Evolutionary conservation across 1,284 basidiomycete species (phyloP).

Genomic region (Leccinum glutinopallens): DNA sequence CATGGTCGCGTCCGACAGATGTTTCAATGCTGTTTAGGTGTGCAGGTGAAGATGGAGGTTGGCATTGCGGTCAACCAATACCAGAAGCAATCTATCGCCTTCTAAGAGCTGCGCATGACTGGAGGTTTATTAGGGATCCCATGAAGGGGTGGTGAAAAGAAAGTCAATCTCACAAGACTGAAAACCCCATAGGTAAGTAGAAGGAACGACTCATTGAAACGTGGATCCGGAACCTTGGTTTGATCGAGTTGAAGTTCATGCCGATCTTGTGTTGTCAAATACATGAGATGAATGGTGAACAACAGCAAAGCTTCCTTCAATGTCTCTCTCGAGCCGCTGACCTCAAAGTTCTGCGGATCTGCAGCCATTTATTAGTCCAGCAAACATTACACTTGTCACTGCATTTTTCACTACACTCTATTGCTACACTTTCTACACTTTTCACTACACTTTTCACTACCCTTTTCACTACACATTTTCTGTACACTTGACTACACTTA

Average conservation of each 20-base stretch:
- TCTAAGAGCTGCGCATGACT: constrained; percentile 43
- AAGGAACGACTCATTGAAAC: constrained; percentile 34
- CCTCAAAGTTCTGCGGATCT: too few species aligned
- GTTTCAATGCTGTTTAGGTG: constrained; percentile 34
- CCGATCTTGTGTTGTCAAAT: constrained; percentile 44
- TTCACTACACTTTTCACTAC: too few species aligned
- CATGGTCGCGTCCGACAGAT: constrained; percentile 32
- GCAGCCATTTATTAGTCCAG: too few species aligned
- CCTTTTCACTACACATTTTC: too few species aligned
- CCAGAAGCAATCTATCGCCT: constrained; percentile 42
- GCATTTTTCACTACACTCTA: too few species aligned
- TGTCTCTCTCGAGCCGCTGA: too few species aligned
- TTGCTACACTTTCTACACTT: too few species aligned
- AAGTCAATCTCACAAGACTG: constrained; percentile 21
- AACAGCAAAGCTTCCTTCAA: constrained; percentile 15
- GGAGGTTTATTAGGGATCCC: constrained; percentile 7
- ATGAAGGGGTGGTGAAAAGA: not conserved
- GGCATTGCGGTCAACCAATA: constrained; percentile 39
- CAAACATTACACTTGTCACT: too few species aligned
- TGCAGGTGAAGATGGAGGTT: constrained; percentile 44
- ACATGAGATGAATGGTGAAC: constrained; percentile 42
- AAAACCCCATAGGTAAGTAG: constrained; percentile 36
- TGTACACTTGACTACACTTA: too few species aligned
- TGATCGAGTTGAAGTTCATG: constrained; percentile 45
- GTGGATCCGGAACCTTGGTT: constrained; percentile 41